A percentile compares a stretch with the other conserved stretches of the same genome.
Evolutionary conservation across 2,329 filamentous ascomycete genomes (phyloP).

Genomic region (Exophiala bonariae): DNA sequence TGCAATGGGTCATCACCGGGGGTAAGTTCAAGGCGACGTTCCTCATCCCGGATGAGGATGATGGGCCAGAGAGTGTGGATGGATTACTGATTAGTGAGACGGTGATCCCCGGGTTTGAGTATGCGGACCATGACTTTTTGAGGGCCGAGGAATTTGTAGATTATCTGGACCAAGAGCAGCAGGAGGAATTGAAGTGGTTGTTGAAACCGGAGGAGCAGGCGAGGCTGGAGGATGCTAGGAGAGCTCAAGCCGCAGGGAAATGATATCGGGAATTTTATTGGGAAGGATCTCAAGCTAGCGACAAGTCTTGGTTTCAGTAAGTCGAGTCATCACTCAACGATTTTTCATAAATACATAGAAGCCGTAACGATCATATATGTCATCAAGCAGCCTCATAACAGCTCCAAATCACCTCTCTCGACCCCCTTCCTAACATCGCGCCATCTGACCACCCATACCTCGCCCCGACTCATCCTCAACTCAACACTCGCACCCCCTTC

Average conservation of each 20-base stretch:
- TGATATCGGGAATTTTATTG: too few relatives aligned
- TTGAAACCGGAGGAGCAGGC: constrained; percentile 27
- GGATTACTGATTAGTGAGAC: constrained; percentile 68
- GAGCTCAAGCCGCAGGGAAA: too few relatives aligned
- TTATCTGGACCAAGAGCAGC: constrained; percentile 54
- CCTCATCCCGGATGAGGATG: constrained; percentile 50
- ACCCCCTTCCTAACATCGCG: constrained; percentile 66
- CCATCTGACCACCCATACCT: constrained; percentile 70
- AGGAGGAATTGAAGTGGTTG: constrained; percentile 46
- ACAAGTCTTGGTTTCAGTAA: too few relatives aligned
- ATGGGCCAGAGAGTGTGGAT: constrained; percentile 37
- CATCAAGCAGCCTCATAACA: constrained; percentile 33
- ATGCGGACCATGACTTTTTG: constrained; percentile 67
- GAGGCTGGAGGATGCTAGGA: constrained; percentile 7
- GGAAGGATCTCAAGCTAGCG: too few relatives aligned
- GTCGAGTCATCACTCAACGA: too few relatives aligned
- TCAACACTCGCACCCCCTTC: constrained; percentile 31
- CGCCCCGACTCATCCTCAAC: constrained; percentile 52
- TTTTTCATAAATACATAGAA: too few relatives aligned
- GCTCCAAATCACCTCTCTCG: constrained; percentile 44
- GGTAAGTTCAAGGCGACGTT: constrained; percentile 67
- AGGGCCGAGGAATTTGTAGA: constrained; percentile 49
- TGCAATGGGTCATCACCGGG: constrained; percentile 70
- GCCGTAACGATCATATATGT: too few relatives aligned
- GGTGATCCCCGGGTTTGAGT: constrained; percentile 68